These are phyloP conservation scores for Colletotrichum sojae DNA, from an alignment of 2,329 filamentous ascomycete genomes.

Conservation along the genomic window DNA sequence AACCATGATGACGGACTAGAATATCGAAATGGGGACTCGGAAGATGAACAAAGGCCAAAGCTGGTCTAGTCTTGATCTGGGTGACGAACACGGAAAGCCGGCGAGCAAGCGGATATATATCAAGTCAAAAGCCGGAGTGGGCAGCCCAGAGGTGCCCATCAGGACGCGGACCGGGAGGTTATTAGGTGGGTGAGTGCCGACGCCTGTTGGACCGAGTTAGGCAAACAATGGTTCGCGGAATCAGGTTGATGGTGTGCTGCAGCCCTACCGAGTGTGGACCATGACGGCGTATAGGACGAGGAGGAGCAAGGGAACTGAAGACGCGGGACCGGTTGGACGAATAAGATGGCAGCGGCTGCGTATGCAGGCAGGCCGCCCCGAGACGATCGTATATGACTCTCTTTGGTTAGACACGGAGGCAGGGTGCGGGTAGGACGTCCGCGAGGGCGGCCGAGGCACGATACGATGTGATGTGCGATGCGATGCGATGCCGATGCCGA, in stretches of 20 bases:
- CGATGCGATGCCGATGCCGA: neutral
- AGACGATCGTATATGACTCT: constrained; percentile 34
- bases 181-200: constrained; percentile 33
- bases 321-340: constrained; percentile 24
- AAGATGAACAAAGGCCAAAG: constrained; percentile 13
- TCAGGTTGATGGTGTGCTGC: constrained; percentile 37
- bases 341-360: constrained; percentile 34
- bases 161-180: constrained; percentile 24
- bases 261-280: constrained; percentile 36
- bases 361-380: constrained; percentile 37
- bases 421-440: constrained; percentile 30
- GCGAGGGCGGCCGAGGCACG: constrained; percentile 12
- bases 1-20: constrained; percentile 61
- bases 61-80: constrained; percentile 5
- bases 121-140: constrained; percentile 11
- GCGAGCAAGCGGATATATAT: constrained; percentile 30
- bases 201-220: constrained; percentile 13
- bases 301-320: constrained; percentile 22
- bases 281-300: constrained; percentile 19
- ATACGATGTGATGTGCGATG: constrained; percentile 2
- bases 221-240: constrained; percentile 31
- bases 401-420: constrained; percentile 33
- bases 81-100: constrained; percentile 14
- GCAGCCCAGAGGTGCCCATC: constrained; percentile 18
- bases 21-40: neutral